phyloP scores from a whole-genome alignment of 305 asterid species.

The Fraxinus paxiana region DNA sequence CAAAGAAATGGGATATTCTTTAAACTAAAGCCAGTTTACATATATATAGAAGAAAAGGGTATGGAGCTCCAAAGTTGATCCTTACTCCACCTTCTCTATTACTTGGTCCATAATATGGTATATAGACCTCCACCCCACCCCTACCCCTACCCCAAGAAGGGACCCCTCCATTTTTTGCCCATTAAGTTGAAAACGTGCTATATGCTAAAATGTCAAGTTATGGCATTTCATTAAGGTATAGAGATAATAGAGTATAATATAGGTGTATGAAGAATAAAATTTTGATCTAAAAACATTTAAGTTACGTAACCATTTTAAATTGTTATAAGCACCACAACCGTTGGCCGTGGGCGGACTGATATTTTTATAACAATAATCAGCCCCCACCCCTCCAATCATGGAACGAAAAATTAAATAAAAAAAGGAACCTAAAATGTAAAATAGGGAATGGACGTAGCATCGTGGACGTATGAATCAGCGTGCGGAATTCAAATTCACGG shows the following conservation, averaged over 20 bases:
- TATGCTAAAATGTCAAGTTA: conserved; percentile 13
- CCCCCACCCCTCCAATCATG: conserved; percentile 17
- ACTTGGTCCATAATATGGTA: conserved; percentile 20
- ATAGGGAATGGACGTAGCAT: conserved; percentile 1
- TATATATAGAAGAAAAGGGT: conserved; percentile 24
- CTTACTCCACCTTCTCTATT: conserved; percentile 30
- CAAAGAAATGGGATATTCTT: conserved; percentile 22
- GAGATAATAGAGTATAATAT: neutral
- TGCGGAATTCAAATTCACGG: neutral
- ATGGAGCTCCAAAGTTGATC: conserved; percentile 16
- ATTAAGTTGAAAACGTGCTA: conserved; percentile 15
- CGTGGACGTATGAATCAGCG: neutral
- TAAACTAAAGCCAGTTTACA: neutral
- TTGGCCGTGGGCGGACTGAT: conserved; percentile 2
- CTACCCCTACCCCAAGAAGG: neutral
- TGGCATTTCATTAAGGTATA: conserved; percentile 5
- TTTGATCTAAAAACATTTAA: neutral
- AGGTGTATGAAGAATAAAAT: neutral
- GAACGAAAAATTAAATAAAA: neutral
- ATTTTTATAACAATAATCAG: neutral
- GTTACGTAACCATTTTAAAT: conserved; percentile 17
- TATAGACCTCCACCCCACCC: neutral
- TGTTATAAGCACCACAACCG: conserved; percentile 1
- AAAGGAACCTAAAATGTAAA: neutral
- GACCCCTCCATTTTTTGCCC: conserved; percentile 26